These are phyloP conservation scores for Colletotrichum graminicola DNA, from an alignment of 2,329 filamentous ascomycete species.

Conservation along the genomic window DNA sequence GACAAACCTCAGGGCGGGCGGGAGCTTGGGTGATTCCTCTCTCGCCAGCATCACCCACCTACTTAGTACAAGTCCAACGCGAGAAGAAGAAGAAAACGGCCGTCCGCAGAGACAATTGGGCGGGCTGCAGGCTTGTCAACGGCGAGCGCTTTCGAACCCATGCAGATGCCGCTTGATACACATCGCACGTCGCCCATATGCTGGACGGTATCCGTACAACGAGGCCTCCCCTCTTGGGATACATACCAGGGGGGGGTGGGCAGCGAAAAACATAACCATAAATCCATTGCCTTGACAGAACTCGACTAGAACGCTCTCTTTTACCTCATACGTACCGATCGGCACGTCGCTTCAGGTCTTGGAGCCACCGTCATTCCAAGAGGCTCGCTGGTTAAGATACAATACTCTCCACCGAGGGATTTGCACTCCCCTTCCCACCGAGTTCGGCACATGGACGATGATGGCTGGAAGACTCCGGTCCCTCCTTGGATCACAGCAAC, in stretches of 20 bases:
- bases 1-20: not conserved
- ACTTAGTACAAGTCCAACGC: not conserved
- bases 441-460: conserved; percentile 1
- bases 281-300: not conserved
- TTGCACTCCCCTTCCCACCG: not conserved
- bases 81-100: not conserved
- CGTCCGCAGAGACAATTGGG: not conserved
- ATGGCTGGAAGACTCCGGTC: not conserved
- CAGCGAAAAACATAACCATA: conserved; percentile 1
- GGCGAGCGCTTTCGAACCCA: not conserved
- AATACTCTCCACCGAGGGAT: no score
- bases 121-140: not conserved
- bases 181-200: not conserved
- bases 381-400: no score
- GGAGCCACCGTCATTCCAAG: conserved; percentile 3
- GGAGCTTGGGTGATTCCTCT: not conserved
- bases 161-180: not conserved
- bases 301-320: not conserved
- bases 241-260: not conserved
- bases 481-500: not conserved
- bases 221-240: not conserved
- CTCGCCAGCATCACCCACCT: not conserved
- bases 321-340: not conserved
- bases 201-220: not conserved
- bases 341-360: conserved; percentile 7